Base-by-base conservation (phyloP, 192 early-diverging fungal genomes). In the Backusella tarrabulga region DNA sequence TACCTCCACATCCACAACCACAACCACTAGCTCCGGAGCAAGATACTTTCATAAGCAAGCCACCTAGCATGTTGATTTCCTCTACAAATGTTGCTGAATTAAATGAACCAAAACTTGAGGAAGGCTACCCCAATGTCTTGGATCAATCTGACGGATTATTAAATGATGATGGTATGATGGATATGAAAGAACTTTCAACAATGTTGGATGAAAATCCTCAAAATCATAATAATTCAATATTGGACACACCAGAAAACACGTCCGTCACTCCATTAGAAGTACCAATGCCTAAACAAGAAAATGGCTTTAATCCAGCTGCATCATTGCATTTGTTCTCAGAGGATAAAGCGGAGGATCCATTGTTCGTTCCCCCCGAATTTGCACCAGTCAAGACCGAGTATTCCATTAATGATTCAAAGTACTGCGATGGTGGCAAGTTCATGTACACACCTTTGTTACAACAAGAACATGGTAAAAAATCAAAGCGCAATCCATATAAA, bases 351-450 rank as follows among this genome's bases (percentile, higher is more conserved):
- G 42, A 56, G 23, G 44, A 79, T 12, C 52, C 68, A 40, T 70
- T 26, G 32, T 74, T 77, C 32, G 73, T 80, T 19, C 83, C 79
- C 5, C 76, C 83, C 5, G 69, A 78, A 34, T 80, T 80, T 72
- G 79, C 83, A 7, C 83, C 83, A 19, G 35, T 84, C 19, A 26
- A 68, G 7, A 41, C 80, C 1, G 40, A 69, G 12, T 67, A 54
- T 35, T 41, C 68, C 9, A 79, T 84, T 11, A 76, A 84, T 29
- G 77, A 80, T 73, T 73, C 83, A n/a, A 84, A 84, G 42, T 84
- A 84, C 36, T 66, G 60, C n/a, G 42, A 74, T 32, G 83, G 83
- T 29, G 83, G 83, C 19, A 84, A 84, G 63, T 84, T 84, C 56
- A 73, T 68, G 11, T 80, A 80, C 23, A 38, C 73, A 21, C 79